Conservation (phyloP, 2,329 filamentous ascomycete species). For the Neonectria coccinea region DNA sequence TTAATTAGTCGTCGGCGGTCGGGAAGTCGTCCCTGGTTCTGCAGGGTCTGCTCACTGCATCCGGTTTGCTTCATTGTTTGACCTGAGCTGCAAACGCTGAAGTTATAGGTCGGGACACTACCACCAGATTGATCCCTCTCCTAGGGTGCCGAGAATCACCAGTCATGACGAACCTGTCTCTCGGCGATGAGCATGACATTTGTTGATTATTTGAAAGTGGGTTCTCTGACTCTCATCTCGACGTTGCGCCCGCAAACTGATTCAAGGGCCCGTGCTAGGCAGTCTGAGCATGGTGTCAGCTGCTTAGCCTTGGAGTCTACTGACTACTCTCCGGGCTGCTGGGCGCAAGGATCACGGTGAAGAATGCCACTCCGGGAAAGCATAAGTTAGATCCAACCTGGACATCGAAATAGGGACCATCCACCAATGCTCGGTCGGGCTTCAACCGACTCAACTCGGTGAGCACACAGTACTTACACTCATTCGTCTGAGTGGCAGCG, state of each 20-base stretch:
- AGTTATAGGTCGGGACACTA: not conserved
- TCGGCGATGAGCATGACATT: constrained; percentile 24
- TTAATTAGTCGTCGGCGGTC: not conserved
- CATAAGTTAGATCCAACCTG: constrained; percentile 28
- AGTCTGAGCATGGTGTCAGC: constrained; percentile 43
- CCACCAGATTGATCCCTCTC: constrained; percentile 6
- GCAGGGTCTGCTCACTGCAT: constrained; percentile 14
- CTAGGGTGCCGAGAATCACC: constrained; percentile 19
- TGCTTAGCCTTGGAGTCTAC: constrained; percentile 33
- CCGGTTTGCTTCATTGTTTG: constrained; percentile 19
- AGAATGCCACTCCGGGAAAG: constrained; percentile 30
- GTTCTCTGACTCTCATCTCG: constrained; percentile 39
- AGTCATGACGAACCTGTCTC: constrained; percentile 1
- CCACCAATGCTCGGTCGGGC: constrained; percentile 15
- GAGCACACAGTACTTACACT: not conserved
- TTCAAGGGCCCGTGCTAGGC: constrained; percentile 42
- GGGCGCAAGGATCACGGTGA: constrained; percentile 14
- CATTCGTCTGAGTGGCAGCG: not conserved
- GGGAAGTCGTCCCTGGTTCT: constrained; percentile 6
- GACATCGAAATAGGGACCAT: constrained; percentile 22
- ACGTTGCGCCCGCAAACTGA: constrained; percentile 45
- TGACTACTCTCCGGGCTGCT: constrained; percentile 24
- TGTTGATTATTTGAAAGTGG: constrained; percentile 36
- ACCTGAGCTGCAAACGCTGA: constrained; percentile 12
- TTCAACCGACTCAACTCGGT: constrained; percentile 11